Conservation (phyloP, 2,329 filamentous ascomycete species). For the Colletotrichum siamense region DNA sequence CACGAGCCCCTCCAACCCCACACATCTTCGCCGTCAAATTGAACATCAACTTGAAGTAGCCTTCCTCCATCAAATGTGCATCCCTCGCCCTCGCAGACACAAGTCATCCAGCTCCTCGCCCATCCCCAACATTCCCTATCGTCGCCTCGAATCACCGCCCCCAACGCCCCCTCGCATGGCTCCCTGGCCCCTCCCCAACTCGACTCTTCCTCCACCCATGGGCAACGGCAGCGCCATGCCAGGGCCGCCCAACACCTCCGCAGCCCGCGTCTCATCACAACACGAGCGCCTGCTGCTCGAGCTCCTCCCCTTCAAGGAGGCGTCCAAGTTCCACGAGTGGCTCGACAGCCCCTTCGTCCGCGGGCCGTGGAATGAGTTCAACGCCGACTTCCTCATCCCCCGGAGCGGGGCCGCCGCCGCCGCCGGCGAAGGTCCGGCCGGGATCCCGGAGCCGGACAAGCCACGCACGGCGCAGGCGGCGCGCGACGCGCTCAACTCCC, state of each 20-base stretch:
- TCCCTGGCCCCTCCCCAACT: background rate
- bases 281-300: slow-evolving; percentile 44
- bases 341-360: slow-evolving; percentile 34
- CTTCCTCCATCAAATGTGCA: slow-evolving; percentile 15
- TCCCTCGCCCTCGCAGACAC: slow-evolving; percentile 17
- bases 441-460: slow-evolving; percentile 38
- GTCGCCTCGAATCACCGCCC: slow-evolving; percentile 14
- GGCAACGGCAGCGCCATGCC: background rate
- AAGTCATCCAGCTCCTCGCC: background rate
- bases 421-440: background rate
- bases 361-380: slow-evolving; percentile 43
- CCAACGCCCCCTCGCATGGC: slow-evolving; percentile 7
- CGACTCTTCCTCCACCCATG: background rate
- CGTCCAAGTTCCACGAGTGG: slow-evolving; percentile 39
- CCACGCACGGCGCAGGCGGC: slow-evolving; percentile 31
- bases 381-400: slow-evolving; percentile 32
- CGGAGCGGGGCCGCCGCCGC: slow-evolving; percentile 14
- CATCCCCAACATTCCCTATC: background rate
- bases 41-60: background rate
- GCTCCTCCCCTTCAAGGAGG: slow-evolving; percentile 41
- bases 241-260: background rate
- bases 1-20: background rate
- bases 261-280: slow-evolving; percentile 30
- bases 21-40: background rate
- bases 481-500: slow-evolving; percentile 34